A percentile compares a stretch with the other conserved stretches of the same genome.
phyloP scores from a whole-genome alignment of 1,284 basidiomycete genomes.

The Sporisorium reilianum region DNA sequence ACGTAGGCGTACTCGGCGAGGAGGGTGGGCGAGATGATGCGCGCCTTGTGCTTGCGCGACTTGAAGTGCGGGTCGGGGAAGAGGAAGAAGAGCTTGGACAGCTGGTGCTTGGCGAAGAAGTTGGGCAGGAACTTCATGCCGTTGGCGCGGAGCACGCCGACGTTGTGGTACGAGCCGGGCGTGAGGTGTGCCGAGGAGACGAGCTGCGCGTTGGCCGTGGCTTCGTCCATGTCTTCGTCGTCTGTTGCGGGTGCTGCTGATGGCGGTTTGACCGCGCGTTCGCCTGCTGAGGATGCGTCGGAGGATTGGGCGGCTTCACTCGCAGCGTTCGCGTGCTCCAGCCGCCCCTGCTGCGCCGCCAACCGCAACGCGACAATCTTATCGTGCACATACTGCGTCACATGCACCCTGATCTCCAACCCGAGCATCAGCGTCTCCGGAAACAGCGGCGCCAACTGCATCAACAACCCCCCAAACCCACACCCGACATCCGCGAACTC shows the following conservation, averaged over 20 bases:
- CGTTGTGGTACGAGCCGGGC: slow-evolving; percentile 81
- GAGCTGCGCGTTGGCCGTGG: slow-evolving; percentile 27
- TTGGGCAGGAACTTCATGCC: slow-evolving; percentile 99
- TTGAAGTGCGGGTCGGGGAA: slow-evolving; percentile 99
- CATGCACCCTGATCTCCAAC: slow-evolving; percentile 96
- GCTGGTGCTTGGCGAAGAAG: slow-evolving; percentile 89
- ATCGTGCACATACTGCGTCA: slow-evolving; percentile 95
- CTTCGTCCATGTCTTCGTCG: slow-evolving; percentile 65
- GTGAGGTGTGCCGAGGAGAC: slow-evolving; percentile 49
- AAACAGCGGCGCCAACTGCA: slow-evolving; percentile 88
- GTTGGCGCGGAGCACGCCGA: slow-evolving; percentile 94
- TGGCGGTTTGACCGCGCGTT: neutral
- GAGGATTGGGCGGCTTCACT: too few species aligned
- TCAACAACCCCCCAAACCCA: slow-evolving; percentile 94
- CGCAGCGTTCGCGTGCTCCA: slow-evolving; percentile 16
- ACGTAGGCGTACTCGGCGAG: slow-evolving; percentile 93
- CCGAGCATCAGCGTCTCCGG: slow-evolving; percentile 95
- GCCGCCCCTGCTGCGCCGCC: slow-evolving; percentile 66
- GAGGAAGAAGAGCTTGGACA: slow-evolving; percentile 88
- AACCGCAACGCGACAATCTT: slow-evolving; percentile 87
- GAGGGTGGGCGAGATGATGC: slow-evolving; percentile 92
- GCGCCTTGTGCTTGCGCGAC: slow-evolving; percentile 94
- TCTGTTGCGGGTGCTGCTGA: slow-evolving; percentile 13
- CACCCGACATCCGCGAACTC: slow-evolving; percentile 98
- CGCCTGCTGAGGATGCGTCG: too few species aligned